Percentiles rank a stretch among this genome's conserved stretches.
Conservation (phyloP, 345 rosid genomes). For the Erucastrum elatum region DNA sequence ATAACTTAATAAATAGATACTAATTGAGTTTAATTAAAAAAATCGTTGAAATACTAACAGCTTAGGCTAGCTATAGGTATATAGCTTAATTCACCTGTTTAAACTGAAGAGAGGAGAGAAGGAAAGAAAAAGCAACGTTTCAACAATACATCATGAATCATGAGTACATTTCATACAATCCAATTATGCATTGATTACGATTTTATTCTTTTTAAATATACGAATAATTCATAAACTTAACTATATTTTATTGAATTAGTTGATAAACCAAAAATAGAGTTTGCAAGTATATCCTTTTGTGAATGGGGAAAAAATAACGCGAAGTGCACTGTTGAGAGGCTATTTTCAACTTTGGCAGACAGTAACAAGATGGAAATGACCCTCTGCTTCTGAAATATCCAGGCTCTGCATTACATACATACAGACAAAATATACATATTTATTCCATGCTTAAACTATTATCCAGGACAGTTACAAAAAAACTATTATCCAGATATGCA, state of each 20-base stretch:
- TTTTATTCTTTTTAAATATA: background rate
- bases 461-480: too few species aligned
- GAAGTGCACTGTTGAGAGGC: conserved; percentile 35
- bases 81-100: conserved; percentile 2
- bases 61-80: conserved; percentile 25
- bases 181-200: conserved; percentile 13
- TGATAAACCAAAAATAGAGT: background rate
- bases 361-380: conserved; percentile 43
- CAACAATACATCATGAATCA: conserved; percentile 28
- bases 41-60: conserved; percentile 3
- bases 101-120: background rate
- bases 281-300: background rate
- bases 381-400: conserved; percentile 23
- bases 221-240: background rate
- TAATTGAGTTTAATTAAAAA: background rate
- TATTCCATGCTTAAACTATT: conserved; percentile 4
- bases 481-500: too few species aligned
- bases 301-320: conserved; percentile 2
- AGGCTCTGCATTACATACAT: conserved; percentile 32
- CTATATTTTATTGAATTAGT: background rate
- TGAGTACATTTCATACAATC: background rate
- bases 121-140: background rate
- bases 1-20: background rate
- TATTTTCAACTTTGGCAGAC: conserved; percentile 38
- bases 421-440: conserved; percentile 18